Evolutionary conservation across 495 filamentous ascomycete genomes (phyloP).

Genomic region (Talaromyces liani): DNA sequence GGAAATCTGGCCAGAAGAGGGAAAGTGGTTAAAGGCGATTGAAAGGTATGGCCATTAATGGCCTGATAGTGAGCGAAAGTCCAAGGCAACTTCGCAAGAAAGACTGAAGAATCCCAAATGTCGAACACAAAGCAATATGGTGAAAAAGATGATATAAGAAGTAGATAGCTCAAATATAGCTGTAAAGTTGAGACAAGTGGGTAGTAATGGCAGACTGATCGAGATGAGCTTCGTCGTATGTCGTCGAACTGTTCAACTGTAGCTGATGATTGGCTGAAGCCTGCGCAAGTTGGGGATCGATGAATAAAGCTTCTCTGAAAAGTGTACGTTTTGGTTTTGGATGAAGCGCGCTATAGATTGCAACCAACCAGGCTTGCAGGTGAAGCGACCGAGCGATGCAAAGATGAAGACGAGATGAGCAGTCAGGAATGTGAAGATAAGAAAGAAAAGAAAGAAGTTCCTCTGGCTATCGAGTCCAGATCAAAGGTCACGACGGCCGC

Average conservation of each 20-base stretch:
- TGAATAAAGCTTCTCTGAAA: not conserved
- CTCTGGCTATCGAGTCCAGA: not conserved
- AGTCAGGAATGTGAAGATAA: not conserved
- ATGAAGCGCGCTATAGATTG: not conserved
- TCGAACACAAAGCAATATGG: not conserved
- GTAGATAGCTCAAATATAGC: not conserved
- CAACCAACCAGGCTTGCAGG: not conserved
- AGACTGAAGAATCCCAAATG: not conserved
- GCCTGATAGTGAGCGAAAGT: not conserved
- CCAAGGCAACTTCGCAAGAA: not conserved
- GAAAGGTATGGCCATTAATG: not conserved
- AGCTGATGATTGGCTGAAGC: slow-evolving; percentile 1
- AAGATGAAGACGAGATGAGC: not conserved
- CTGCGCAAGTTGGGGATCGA: not conserved
- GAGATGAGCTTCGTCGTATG: not conserved
- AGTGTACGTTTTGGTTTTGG: not conserved
- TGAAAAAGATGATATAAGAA: not conserved
- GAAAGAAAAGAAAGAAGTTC: not conserved
- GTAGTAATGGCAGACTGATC: not conserved
- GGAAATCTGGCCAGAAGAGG: not conserved
- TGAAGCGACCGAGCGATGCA: not conserved
- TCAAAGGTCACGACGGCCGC: not conserved
- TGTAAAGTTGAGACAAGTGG: not conserved
- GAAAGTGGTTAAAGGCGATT: not conserved
- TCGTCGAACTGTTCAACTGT: not conserved